phyloP scores from a whole-genome alignment of 73 alveolate genomes.

The Tetrahymena elliotti region DNA sequence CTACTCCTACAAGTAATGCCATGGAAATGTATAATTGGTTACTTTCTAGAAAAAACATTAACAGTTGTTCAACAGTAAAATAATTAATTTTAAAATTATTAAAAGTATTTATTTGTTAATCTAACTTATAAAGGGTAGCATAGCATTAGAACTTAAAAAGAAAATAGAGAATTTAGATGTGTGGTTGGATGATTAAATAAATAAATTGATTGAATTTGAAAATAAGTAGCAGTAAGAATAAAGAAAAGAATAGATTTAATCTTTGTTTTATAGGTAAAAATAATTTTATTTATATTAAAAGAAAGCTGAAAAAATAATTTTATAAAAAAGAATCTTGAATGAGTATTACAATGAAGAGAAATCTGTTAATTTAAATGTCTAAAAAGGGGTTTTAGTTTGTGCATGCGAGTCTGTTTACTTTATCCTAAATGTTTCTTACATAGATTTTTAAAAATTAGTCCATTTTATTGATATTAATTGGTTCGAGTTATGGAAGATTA shows the following conservation, averaged over 20 bases:
- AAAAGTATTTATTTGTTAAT: neutral
- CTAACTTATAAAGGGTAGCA: neutral
- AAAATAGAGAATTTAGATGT: neutral
- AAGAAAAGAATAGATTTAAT: neutral
- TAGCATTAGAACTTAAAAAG: neutral
- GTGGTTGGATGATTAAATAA: neutral
- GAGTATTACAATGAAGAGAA: neutral
- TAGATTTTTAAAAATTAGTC: neutral
- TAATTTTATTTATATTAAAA: neutral
- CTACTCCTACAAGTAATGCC: neutral
- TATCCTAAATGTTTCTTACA: neutral
- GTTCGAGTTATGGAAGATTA: neutral
- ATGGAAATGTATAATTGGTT: neutral
- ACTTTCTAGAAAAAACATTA: neutral
- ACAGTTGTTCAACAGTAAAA: neutral
- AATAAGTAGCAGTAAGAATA: neutral
- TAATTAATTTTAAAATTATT: neutral
- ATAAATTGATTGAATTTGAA: neutral
- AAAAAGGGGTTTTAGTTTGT: neutral
- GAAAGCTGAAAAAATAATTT: neutral
- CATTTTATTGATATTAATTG: neutral
- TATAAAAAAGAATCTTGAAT: neutral
- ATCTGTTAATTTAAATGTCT: neutral
- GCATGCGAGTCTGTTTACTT: neutral
- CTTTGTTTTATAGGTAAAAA: neutral